Percentiles rank a stretch among this genome's conserved stretches.
Conservation (phyloP, 352 stramenopile genomes). For the Thalassiosira livingstoniorum region DNA sequence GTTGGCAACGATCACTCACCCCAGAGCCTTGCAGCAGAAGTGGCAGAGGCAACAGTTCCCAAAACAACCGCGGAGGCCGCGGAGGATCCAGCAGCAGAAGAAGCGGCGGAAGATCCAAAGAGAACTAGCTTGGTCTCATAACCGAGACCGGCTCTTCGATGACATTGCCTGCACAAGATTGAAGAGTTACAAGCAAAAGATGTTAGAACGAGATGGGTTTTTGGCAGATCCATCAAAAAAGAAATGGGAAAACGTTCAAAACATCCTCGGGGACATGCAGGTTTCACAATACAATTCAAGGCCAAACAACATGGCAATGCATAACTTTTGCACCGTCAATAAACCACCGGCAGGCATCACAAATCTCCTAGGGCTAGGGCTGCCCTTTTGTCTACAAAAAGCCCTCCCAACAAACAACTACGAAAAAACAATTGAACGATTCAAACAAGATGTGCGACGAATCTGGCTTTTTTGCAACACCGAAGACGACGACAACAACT, state of each 20-base stretch:
- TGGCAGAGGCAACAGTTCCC: not conserved
- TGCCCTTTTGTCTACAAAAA: slow-evolving; percentile 33
- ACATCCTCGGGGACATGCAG: not conserved
- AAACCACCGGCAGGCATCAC: slow-evolving; percentile 6
- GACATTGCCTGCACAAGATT: not conserved
- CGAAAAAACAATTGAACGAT: slow-evolving; percentile 14
- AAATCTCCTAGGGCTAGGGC: slow-evolving; percentile 28
- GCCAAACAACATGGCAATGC: not conserved
- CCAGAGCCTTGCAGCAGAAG: not conserved
- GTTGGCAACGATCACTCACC: no score
- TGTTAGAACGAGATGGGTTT: slow-evolving; percentile 6
- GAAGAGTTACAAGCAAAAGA: not conserved
- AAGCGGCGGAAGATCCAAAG: not conserved
- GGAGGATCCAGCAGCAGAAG: not conserved
- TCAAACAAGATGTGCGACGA: slow-evolving; percentile 19
- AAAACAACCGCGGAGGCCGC: slow-evolving; percentile 11
- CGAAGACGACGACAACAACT: slow-evolving; percentile 8
- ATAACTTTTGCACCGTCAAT: not conserved
- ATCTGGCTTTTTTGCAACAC: not conserved
- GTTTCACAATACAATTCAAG: not conserved
- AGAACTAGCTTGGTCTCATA: not conserved
- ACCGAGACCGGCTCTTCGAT: not conserved
- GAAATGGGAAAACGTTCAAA: slow-evolving; percentile 4
- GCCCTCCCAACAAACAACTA: slow-evolving; percentile 32
- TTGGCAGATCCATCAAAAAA: slow-evolving; percentile 2